phyloP scores from a whole-genome alignment of 108 stramenopile genomes.

The Nitzschia inconspicua region DNA sequence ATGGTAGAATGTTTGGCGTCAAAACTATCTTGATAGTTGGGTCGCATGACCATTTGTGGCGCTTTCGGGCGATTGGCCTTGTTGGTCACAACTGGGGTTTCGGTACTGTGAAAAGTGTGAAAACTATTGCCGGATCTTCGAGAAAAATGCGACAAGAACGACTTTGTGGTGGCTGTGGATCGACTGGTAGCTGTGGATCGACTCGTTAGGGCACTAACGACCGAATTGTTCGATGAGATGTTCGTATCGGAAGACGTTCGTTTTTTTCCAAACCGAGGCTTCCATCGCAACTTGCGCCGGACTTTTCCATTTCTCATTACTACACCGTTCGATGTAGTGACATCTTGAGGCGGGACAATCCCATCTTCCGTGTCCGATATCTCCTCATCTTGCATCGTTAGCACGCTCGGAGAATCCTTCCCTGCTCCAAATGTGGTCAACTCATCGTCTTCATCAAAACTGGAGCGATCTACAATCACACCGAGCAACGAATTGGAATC shows the following conservation, averaged over 20 bases:
- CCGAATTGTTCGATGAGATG: conserved; percentile 21
- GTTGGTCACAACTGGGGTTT: conserved; percentile 30
- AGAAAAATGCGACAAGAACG: conserved; percentile 27
- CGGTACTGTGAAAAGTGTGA: conserved; percentile 41
- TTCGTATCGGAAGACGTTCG: conserved; percentile 1
- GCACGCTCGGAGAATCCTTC: background rate
- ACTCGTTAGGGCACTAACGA: conserved; percentile 7
- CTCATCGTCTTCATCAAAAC: conserved; percentile 31
- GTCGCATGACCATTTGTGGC: conserved; percentile 20
- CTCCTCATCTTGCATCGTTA: background rate
- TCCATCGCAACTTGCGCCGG: conserved; percentile 45
- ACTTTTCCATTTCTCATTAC: conserved; percentile 40
- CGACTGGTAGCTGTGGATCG: conserved; percentile 15
- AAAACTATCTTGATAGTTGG: conserved; percentile 33
- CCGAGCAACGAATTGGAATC: conserved; percentile 16
- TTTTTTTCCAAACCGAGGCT: conserved; percentile 25
- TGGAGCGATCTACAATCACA: conserved; percentile 36
- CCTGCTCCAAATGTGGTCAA: conserved; percentile 1
- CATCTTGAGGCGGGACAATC: background rate
- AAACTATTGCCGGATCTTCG: conserved; percentile 20
- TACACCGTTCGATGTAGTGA: no score
- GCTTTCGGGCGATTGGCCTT: conserved; percentile 7
- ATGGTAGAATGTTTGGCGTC: conserved; percentile 14
- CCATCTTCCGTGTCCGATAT: background rate
- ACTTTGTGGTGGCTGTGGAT: conserved; percentile 7